A percentile compares a stretch with the other conserved stretches of the same genome.
These are phyloP conservation scores for Hygrocybe coccinea DNA, from an alignment of 768 basidiomycete species.

Conservation along the genomic window DNA sequence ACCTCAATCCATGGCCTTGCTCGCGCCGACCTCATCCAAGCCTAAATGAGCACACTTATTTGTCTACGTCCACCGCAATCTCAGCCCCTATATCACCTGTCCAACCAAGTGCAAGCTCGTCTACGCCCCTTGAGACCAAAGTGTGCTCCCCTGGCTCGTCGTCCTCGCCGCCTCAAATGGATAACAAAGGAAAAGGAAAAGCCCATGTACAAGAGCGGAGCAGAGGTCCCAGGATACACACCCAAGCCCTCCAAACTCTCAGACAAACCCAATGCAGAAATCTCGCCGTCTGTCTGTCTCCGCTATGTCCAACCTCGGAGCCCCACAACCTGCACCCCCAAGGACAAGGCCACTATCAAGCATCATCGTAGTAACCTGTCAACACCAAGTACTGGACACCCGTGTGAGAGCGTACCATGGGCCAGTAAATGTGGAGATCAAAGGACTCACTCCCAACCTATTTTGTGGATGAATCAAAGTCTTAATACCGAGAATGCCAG, in stretches of 20 bases:
- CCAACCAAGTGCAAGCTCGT: neutral
- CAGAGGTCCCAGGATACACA: too few species aligned
- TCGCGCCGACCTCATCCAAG: conserved; percentile 14
- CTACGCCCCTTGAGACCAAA: neutral
- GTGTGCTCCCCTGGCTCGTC: neutral
- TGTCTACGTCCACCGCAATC: conserved; percentile 2
- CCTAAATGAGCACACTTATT: conserved; percentile 18
- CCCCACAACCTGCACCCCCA: conserved; percentile 11
- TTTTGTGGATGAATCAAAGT: neutral
- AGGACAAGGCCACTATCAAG: neutral
- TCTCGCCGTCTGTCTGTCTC: conserved; percentile 34
- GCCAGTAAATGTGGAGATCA: conserved; percentile 2
- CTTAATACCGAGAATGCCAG: neutral
- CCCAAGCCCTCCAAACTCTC: neutral
- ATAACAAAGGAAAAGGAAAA: conserved; percentile 1
- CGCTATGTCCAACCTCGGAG: conserved; percentile 17
- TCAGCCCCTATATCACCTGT: neutral
- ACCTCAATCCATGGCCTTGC: conserved; percentile 8
- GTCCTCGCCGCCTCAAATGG: neutral
- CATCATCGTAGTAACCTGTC: neutral
- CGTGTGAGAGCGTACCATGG: neutral
- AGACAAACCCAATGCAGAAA: neutral
- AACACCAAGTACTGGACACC: neutral
- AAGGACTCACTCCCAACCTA: neutral
- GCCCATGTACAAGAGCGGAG: neutral